These are phyloP conservation scores for Eudorina sp. DNA, from an alignment of 139 green algal genomes.

Conservation along the genomic window DNA sequence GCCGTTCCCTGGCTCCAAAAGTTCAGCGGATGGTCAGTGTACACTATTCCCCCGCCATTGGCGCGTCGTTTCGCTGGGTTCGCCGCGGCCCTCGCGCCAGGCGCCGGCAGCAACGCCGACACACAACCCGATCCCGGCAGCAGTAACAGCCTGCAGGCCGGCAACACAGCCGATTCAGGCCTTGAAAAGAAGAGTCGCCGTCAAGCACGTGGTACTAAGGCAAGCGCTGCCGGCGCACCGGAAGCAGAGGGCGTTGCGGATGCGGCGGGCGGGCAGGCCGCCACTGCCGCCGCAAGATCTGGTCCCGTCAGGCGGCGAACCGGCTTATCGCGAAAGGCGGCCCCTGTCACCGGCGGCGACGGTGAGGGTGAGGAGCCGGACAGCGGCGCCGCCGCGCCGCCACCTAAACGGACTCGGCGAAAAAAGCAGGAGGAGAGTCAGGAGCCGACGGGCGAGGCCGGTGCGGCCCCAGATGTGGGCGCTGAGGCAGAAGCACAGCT, in stretches of 20 bases:
- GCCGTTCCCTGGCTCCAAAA: constrained; percentile 17
- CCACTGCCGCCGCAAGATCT: not conserved
- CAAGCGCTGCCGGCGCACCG: not conserved
- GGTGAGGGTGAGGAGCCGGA: not conserved
- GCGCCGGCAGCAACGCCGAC: not conserved
- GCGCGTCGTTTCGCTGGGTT: not conserved
- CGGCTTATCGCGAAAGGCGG: not conserved
- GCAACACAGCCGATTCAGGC: not conserved
- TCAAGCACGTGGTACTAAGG: not conserved
- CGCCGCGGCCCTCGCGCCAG: not conserved
- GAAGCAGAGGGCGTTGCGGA: not conserved
- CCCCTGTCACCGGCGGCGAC: not conserved
- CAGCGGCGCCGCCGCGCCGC: not conserved
- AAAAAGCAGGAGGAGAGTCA: constrained; percentile 2
- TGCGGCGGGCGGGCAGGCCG: not conserved
- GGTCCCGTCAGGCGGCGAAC: not conserved
- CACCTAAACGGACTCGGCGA: not conserved
- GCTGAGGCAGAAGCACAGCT: not conserved
- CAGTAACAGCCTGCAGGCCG: not conserved
- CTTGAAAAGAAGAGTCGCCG: not conserved
- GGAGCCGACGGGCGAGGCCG: not conserved
- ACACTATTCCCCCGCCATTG: not conserved
- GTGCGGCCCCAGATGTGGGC: not conserved
- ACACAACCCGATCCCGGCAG: not conserved
- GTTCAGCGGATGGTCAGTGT: not conserved